Evolutionary conservation across 495 filamentous ascomycete species (phyloP), one percentile per base, ranked within the genome.

Genomic region (Chlorociboria aeruginascens): DNA sequence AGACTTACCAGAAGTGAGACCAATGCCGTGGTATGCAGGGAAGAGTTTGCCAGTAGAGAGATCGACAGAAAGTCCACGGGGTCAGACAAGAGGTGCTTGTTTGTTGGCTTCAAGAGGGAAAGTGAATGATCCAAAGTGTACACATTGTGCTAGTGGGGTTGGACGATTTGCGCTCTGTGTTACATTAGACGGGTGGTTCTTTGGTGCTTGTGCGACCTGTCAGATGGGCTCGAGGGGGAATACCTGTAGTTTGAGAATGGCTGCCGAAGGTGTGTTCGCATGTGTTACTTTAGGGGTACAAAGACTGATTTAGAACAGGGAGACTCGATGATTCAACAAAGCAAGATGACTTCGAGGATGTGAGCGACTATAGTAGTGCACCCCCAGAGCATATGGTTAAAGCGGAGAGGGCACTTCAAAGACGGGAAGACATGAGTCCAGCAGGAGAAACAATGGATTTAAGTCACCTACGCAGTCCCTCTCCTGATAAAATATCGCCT

Each of bases 151-250:
- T 1, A 30, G 32, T 1, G 51, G 51, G 6, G 43, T 40, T 3
- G 54, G 54, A 11, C 36, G 54, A 28, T 57, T 57, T 28, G 39
- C 43, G 11, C 12, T 48, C 8, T 57, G 54, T 33, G 33, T 57
- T 14, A 39, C 46, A 25, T 25, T 50, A 11, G 46, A 50, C 1
- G 43, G 37, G n/a, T 57, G 50, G 47, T 53, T 57, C 32, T 14
- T 36, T 17, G 50, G 50, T 0, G 50, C 54, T 25, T 57, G 54
- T 41, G 43, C 50, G 11, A 57, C 54, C 12, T 57, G 54, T 35
- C 50, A 57, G 17, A 50, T 57, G 54, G 47, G 28, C 7, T 45
- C 46, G 3, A 53, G 50, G 25, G 54, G 50, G 9, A 53, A 57
- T 45, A 10, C 38, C n/a, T 57, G 54, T 36, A 50, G 42, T 42